Evolutionary conservation across 176 grass and related monocot species (phyloP).

Genomic region (Raddia guianensis): DNA sequence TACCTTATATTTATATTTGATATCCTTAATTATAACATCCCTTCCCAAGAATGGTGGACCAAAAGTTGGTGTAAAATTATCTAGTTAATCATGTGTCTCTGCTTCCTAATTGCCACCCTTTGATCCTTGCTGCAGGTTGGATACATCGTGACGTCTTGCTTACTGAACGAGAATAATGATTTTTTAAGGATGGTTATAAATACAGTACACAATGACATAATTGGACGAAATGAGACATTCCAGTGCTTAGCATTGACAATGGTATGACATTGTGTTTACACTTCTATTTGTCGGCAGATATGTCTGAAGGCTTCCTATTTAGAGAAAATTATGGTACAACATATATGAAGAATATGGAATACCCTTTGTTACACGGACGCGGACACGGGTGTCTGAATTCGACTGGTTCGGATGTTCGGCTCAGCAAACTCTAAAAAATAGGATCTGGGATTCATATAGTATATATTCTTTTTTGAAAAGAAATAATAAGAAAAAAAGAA

Average conservation of each 20-base stretch:
- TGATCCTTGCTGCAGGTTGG: constrained; percentile 72
- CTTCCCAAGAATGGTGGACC: constrained; percentile 10
- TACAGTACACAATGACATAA: constrained; percentile 98
- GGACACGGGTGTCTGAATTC: too few relatives aligned
- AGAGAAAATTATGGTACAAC: background rate
- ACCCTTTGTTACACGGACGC: too few relatives aligned
- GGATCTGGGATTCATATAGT: too few relatives aligned
- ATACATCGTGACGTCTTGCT: constrained; percentile 95
- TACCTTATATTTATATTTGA: constrained; percentile 28
- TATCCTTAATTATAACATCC: constrained; percentile 7
- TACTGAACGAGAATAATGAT: constrained; percentile 95
- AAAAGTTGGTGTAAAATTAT: background rate
- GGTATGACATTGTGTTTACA: constrained; percentile 59
- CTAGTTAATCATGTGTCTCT: background rate
- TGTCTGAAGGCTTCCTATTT: constrained; percentile 32
- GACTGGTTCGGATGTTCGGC: too few relatives aligned
- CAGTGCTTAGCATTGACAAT: constrained; percentile 98
- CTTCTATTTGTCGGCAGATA: constrained; percentile 15
- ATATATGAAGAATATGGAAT: background rate
- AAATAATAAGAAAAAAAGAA: too few relatives aligned
- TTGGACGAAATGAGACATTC: constrained; percentile 97
- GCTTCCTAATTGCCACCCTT: constrained; percentile 35
- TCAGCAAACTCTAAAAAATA: too few relatives aligned
- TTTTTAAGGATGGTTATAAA: constrained; percentile 99
- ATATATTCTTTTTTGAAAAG: too few relatives aligned